Evolutionary conservation across 352 stramenopile species (phyloP).

Genomic region (Globisporangium mamillatum): DNA sequence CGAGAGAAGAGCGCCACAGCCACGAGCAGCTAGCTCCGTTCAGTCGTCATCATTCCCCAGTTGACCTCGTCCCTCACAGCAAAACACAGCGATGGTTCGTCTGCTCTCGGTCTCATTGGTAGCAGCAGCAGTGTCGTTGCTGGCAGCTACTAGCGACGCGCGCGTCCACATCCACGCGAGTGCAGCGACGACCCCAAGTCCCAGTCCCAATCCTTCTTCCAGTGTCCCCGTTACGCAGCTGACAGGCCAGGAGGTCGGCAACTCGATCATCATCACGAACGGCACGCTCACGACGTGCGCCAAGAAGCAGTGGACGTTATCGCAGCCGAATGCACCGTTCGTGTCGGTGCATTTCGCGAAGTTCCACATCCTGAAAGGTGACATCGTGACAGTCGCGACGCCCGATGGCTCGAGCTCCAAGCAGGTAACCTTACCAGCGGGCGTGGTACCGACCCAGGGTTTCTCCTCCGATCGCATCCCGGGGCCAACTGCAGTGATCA

Average conservation of each 20-base stretch:
- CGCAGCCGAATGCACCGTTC: constrained; percentile 29
- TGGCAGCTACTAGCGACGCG: not conserved
- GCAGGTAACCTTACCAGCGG: constrained; percentile 15
- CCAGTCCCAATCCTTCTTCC: not conserved
- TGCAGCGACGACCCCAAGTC: not conserved
- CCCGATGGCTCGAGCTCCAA: constrained; percentile 18
- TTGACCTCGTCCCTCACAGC: not conserved
- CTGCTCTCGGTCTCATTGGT: not conserved
- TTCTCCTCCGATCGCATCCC: constrained; percentile 35
- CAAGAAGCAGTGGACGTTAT: constrained; percentile 21
- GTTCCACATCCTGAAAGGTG: constrained; percentile 32
- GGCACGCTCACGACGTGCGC: constrained; percentile 28
- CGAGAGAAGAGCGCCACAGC: not conserved
- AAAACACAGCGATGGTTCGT: not conserved
- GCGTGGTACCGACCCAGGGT: constrained; percentile 15
- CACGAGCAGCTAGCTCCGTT: not conserved
- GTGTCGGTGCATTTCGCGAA: constrained; percentile 39
- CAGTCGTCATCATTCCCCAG: not conserved
- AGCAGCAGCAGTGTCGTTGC: not conserved
- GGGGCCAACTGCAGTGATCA: constrained; percentile 24
- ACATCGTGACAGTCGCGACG: constrained; percentile 27
- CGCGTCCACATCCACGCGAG: constrained; percentile 2
- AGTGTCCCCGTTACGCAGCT: not conserved
- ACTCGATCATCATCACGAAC: constrained; percentile 31
- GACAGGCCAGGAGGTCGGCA: constrained; percentile 29